Percentiles rank a stretch among this genome's conserved stretches.
Evolutionary conservation across 345 rosid species (phyloP).

Genomic region (Odontarrhena argentea): DNA sequence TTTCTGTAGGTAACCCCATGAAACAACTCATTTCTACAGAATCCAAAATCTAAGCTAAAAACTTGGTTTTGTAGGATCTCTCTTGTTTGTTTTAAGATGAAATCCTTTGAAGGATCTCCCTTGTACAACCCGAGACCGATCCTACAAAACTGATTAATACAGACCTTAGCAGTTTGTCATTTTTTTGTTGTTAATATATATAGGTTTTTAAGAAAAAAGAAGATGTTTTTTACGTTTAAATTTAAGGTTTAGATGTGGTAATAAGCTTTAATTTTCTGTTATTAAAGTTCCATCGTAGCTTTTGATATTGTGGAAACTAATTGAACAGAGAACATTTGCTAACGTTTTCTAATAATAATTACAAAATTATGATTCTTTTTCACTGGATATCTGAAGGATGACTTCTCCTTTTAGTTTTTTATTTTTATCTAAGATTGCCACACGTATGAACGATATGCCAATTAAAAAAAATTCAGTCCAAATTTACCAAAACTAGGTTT

Average conservation of each 20-base stretch:
- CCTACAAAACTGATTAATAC: conserved; percentile 4
- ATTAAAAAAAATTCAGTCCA: background rate
- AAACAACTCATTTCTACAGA: conserved; percentile 31
- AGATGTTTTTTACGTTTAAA: background rate
- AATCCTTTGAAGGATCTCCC: background rate
- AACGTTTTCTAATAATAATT: conserved; percentile 10
- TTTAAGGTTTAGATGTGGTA: conserved; percentile 2
- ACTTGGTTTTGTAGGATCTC: conserved; percentile 15
- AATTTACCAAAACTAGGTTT: background rate
- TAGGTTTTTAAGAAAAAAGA: background rate
- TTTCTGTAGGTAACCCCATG: conserved; percentile 21
- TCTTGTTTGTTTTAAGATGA: too few relatives aligned
- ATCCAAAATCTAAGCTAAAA: conserved; percentile 6
- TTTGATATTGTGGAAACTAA: background rate
- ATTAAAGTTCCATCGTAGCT: background rate
- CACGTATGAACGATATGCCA: too few relatives aligned
- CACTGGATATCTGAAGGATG: conserved; percentile 9
- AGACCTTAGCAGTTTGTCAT: background rate
- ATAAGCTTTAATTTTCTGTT: background rate
- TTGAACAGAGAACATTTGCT: conserved; percentile 8
- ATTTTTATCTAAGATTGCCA: background rate
- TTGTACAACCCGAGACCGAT: conserved; percentile 5
- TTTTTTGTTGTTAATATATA: background rate
- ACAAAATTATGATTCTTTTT: background rate
- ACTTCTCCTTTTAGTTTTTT: conserved; percentile 12